Evolutionary conservation across 169 alveolate species (phyloP).

Genomic region (Plasmodium malariae): DNA sequence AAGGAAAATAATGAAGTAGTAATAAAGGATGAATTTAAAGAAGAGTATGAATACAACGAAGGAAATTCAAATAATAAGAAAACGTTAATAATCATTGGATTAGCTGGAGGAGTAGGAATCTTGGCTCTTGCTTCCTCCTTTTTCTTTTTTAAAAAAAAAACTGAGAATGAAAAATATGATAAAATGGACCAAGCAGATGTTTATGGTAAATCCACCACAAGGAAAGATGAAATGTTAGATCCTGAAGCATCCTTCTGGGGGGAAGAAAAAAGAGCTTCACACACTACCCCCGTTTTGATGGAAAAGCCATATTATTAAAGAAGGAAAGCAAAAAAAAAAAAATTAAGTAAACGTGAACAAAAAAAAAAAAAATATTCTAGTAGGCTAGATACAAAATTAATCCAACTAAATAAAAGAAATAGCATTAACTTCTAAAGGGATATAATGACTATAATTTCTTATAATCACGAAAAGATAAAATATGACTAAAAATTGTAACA

Average conservation of each 20-base stretch:
- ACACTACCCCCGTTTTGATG: conserved; percentile 72
- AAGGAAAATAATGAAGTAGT: conserved; percentile 38
- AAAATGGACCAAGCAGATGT: conserved; percentile 49
- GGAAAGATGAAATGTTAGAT: conserved; percentile 68
- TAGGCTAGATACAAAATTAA: background rate
- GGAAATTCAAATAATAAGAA: background rate
- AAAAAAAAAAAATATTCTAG: conserved; percentile 6
- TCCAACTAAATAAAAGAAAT: background rate
- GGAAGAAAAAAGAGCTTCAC: conserved; percentile 69
- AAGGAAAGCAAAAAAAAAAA: background rate
- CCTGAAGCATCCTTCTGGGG: conserved; percentile 79
- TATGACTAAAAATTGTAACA: no score
- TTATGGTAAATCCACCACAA: conserved; percentile 33
- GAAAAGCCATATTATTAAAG: conserved; percentile 72
- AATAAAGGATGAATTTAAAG: conserved; percentile 33
- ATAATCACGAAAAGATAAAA: no score
- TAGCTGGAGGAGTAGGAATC: background rate
- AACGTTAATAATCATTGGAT: conserved; percentile 17
- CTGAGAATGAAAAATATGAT: conserved; percentile 24
- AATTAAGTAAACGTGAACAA: conserved; percentile 3
- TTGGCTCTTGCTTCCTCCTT: background rate
- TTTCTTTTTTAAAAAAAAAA: conserved; percentile 21
- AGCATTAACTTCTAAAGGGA: no score
- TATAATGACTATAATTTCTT: no score
- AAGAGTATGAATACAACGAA: background rate